Evolutionary conservation across 1,139 yeast species (phyloP).

Genomic region (Spathaspora sp.): DNA sequence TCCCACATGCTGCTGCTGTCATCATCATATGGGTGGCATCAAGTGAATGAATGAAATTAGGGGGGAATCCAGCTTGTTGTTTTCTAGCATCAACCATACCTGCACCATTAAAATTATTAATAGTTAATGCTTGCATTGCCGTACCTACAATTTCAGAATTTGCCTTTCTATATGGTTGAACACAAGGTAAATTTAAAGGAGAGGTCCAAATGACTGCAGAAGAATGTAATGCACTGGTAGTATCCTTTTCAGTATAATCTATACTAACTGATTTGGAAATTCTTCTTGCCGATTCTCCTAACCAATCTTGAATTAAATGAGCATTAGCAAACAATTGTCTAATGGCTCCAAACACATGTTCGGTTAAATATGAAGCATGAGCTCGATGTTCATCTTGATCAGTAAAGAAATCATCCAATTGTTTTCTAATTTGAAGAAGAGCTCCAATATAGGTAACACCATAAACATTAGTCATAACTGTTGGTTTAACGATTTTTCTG

Average conservation of each 20-base stretch:
- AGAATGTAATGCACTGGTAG: constrained; percentile 42
- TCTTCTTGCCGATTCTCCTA: constrained; percentile 79
- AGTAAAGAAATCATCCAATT: constrained; percentile 47
- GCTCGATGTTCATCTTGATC: constrained; percentile 40
- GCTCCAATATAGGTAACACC: constrained; percentile 98
- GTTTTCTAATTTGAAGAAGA: constrained; percentile 77
- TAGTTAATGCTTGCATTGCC: constrained; percentile 77
- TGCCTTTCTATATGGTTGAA: constrained; percentile 85
- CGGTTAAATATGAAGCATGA: constrained; percentile 69
- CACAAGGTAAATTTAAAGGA: constrained; percentile 90
- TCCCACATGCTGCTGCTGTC: constrained; percentile 81
- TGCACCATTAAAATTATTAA: constrained; percentile 80
- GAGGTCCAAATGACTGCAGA: constrained; percentile 97
- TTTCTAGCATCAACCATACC: constrained; percentile 84
- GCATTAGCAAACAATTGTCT: constrained; percentile 90
- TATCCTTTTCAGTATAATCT: constrained; percentile 15
- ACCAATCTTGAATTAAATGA: constrained; percentile 95
- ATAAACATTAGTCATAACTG: constrained; percentile 98
- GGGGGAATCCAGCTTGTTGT: constrained; percentile 93
- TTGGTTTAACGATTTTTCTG: constrained; percentile 90
- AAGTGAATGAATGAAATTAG: constrained; percentile 90
- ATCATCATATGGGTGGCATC: constrained; percentile 97
- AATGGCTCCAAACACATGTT: constrained; percentile 78
- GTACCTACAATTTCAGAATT: constrained; percentile 68
- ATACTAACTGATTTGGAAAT: constrained; percentile 60